These are phyloP conservation scores for Corymbia calophylla DNA, from an alignment of 441 rosid species.

Conservation along the genomic window DNA sequence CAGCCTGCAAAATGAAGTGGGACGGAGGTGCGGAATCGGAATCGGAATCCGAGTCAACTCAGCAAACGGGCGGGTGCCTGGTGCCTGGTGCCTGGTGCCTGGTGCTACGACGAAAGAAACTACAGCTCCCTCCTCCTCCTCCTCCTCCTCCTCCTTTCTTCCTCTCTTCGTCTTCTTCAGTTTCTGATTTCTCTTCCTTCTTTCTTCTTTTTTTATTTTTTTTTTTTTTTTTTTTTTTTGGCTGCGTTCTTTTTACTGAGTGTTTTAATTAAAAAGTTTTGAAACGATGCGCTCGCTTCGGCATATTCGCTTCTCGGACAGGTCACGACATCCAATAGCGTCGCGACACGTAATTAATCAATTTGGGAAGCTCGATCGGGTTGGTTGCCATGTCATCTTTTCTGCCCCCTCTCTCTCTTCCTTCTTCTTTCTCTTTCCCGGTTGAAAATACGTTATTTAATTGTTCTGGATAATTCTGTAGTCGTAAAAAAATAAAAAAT, in stretches of 20 bases:
- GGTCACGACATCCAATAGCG: background rate
- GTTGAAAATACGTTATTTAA: background rate
- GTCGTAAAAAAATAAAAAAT: background rate
- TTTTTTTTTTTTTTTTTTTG: background rate
- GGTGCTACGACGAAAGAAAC: background rate
- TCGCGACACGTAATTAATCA: background rate
- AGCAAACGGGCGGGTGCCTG: background rate
- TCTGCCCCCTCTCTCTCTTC: background rate
- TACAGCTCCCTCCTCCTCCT: background rate
- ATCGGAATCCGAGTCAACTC: background rate
- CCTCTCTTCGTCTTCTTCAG: background rate
- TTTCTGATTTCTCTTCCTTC: background rate
- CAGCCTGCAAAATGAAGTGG: background rate
- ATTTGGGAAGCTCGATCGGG: background rate
- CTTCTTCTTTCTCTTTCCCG: background rate
- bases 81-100: background rate
- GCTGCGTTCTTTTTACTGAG: background rate
- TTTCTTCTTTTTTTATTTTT: rapidly evolving
- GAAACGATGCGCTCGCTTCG: background rate
- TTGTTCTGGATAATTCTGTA: background rate
- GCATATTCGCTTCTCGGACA: background rate
- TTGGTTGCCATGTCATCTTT: background rate
- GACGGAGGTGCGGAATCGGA: background rate
- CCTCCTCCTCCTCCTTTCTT: background rate
- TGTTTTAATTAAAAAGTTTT: background rate